These are phyloP conservation scores for Arthrobotrys entomopaga DNA, from an alignment of 2,329 filamentous ascomycete genomes.

Conservation along the genomic window DNA sequence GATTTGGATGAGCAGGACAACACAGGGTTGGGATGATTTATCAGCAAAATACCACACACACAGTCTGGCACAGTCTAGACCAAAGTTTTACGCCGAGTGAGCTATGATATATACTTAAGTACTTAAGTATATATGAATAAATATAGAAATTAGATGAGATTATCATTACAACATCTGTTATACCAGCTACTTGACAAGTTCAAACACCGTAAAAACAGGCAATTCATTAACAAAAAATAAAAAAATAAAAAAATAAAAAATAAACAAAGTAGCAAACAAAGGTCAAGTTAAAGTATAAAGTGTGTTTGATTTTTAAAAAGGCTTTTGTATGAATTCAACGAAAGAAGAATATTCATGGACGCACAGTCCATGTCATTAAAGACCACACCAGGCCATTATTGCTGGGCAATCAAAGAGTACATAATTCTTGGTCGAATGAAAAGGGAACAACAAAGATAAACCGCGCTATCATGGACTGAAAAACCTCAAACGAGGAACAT, in stretches of 20 bases:
- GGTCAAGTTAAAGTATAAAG: constrained; percentile 5
- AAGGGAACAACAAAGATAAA: neutral
- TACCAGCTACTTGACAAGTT: constrained; percentile 24
- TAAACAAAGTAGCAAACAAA: constrained; percentile 5
- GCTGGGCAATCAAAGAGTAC: constrained; percentile 4
- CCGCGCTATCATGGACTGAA: constrained; percentile 1
- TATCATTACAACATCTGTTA: constrained; percentile 1
- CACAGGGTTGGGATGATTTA: constrained; percentile 43
- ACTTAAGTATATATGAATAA: too few relatives aligned
- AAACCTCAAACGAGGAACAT: neutral
- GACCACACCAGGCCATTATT: neutral
- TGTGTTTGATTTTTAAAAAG: neutral
- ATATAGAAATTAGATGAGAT: neutral
- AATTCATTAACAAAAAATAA: neutral
- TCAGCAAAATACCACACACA: constrained; percentile 52
- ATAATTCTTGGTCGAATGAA: constrained; percentile 1
- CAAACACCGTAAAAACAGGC: neutral
- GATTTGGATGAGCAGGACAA: constrained; percentile 28
- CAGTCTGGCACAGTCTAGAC: neutral
- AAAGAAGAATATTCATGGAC: too few relatives aligned
- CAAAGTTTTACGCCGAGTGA: neutral
- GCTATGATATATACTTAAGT: too few relatives aligned
- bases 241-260: too few relatives aligned
- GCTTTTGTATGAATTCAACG: too few relatives aligned
- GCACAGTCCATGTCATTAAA: too few relatives aligned